phyloP scores from a whole-genome alignment of 2,329 filamentous ascomycete species.

The Aspergillus ibericus region DNA sequence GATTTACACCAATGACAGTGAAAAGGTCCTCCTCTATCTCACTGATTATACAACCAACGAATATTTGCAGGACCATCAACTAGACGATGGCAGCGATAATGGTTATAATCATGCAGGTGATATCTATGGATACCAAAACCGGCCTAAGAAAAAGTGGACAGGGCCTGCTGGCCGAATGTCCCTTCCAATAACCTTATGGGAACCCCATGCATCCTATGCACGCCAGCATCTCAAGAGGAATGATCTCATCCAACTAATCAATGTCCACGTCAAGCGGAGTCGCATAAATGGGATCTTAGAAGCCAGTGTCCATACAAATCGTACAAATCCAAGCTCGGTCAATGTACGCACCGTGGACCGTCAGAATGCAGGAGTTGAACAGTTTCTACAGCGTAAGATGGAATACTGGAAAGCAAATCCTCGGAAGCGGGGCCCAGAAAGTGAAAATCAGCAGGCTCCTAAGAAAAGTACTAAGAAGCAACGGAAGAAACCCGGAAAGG shows the following conservation, averaged over 20 bases:
- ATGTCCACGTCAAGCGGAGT: slow-evolving; percentile 68
- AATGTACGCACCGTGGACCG: slow-evolving; percentile 57
- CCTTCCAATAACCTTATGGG: slow-evolving; percentile 70
- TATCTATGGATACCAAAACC: slow-evolving; percentile 54
- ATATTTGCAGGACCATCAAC: slow-evolving; percentile 58
- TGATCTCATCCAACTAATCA: slow-evolving; percentile 66
- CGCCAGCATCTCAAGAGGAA: slow-evolving; percentile 57
- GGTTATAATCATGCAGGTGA: slow-evolving; percentile 51
- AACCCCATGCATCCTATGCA: slow-evolving; percentile 64
- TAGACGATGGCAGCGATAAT: slow-evolving; percentile 30
- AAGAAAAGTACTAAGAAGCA: slow-evolving; percentile 34
- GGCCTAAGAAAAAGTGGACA: slow-evolving; percentile 55
- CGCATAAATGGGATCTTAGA: slow-evolving; percentile 61
- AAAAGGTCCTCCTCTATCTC: slow-evolving; percentile 66
- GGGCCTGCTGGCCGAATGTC: slow-evolving; percentile 74
- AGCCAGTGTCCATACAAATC: slow-evolving; percentile 68
- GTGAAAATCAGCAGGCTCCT: slow-evolving; percentile 19
- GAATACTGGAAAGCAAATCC: slow-evolving; percentile 58
- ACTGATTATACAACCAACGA: slow-evolving; percentile 79
- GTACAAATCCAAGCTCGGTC: slow-evolving; percentile 52
- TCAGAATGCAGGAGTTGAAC: slow-evolving; percentile 50
- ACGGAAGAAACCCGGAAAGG: slow-evolving; percentile 20
- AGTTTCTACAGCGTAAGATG: slow-evolving; percentile 63
- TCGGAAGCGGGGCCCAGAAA: slow-evolving; percentile 31
- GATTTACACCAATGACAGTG: slow-evolving; percentile 45